Evolutionary conservation across 2,329 filamentous ascomycete species (phyloP).

Genomic region (Pseudocercospora crystallina): DNA sequence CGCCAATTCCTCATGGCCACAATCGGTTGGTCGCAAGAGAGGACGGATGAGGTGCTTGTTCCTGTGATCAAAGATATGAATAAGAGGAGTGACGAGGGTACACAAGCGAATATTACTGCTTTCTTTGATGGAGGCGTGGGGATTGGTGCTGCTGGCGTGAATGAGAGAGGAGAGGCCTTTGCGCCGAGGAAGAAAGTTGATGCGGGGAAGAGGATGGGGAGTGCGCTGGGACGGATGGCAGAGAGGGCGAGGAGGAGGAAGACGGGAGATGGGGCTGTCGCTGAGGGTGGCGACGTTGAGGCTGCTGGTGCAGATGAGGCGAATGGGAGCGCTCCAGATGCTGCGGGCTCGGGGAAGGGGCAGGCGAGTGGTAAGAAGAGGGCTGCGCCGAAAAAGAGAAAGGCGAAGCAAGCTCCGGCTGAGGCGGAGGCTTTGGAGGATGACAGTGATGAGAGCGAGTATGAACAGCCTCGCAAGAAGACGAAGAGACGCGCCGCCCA

Average conservation of each 20-base stretch:
- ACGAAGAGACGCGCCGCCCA: too few species aligned
- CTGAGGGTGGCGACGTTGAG: neutral
- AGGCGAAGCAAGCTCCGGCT: neutral
- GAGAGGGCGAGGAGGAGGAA: conserved; percentile 48
- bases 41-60: conserved; percentile 92
- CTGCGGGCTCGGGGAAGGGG: too few species aligned
- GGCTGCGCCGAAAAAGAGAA: neutral
- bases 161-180: conserved; percentile 57
- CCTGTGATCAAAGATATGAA: conserved; percentile 98
- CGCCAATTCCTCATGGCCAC: conserved; percentile 84
- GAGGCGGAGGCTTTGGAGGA: neutral
- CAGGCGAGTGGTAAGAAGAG: neutral
- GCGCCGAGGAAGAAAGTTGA: conserved; percentile 65
- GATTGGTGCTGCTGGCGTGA: conserved; percentile 52
- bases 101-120: conserved; percentile 92
- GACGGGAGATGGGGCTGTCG: conserved; percentile 3
- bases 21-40: conserved; percentile 87
- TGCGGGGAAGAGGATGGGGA: conserved; percentile 73
- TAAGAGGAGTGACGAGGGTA: conserved; percentile 79
- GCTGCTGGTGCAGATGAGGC: neutral
- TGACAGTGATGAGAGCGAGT: conserved; percentile 5
- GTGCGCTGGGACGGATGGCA: conserved; percentile 68
- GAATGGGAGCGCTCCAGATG: neutral
- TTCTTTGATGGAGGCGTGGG: conserved; percentile 80
- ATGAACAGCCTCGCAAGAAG: neutral